Percentiles rank a stretch among this genome's conserved stretches.
Evolutionary conservation across 1,284 basidiomycete genomes (phyloP).

Genomic region (Papiliotrema laurentii): DNA sequence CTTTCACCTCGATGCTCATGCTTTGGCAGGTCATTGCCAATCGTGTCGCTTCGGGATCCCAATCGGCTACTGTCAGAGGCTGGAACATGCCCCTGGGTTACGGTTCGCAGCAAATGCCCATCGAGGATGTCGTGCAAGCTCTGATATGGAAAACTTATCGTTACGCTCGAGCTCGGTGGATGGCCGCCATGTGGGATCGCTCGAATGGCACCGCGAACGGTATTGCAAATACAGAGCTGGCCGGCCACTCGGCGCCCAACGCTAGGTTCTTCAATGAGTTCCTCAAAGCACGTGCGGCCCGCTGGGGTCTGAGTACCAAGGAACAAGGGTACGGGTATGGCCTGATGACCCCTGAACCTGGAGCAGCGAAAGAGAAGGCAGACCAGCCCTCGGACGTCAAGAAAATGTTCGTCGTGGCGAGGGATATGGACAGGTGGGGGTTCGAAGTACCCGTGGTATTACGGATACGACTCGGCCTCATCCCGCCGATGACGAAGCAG

Average conservation of each 20-base stretch:
- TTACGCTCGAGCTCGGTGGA: neutral
- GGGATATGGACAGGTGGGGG: constrained; percentile 13
- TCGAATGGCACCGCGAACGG: too few relatives aligned
- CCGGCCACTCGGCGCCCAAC: constrained; percentile 5
- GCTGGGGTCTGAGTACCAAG: constrained; percentile 10
- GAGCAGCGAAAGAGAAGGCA: neutral
- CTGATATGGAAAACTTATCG: neutral
- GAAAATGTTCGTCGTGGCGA: constrained; percentile 10
- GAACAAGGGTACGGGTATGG: constrained; percentile 2
- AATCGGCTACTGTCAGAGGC: too few relatives aligned
- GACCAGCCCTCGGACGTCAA: neutral
- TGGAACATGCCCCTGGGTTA: neutral
- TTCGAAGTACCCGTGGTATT: constrained; percentile 7
- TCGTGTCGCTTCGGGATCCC: neutral
- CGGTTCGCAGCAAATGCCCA: too few relatives aligned
- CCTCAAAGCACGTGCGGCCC: constrained; percentile 11
- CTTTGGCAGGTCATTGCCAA: too few relatives aligned
- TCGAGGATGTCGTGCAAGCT: too few relatives aligned
- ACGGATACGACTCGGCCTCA: neutral
- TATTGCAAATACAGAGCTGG: constrained; percentile 2
- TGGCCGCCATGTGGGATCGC: neutral
- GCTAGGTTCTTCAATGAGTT: constrained; percentile 19
- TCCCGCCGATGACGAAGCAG: neutral
- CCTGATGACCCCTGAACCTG: neutral
- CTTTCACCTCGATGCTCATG: constrained; percentile 15